Evolutionary conservation across 139 green algal species (phyloP).

Genomic region (Micromonas commoda): DNA sequence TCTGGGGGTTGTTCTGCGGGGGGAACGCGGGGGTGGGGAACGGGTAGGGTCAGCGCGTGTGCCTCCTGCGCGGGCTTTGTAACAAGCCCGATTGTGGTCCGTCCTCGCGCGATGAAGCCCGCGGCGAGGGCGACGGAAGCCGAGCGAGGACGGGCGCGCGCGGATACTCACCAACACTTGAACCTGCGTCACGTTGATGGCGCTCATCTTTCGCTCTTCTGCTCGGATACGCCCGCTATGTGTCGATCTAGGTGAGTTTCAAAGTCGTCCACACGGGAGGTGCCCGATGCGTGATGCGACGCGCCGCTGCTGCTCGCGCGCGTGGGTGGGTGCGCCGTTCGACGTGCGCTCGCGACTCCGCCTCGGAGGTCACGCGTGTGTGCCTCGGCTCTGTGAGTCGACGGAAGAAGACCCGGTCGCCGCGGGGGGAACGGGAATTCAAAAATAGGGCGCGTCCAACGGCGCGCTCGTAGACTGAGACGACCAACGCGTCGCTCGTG

Average conservation of each 20-base stretch:
- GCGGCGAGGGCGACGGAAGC: background rate
- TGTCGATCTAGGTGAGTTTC: background rate
- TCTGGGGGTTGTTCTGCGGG: conserved; percentile 65
- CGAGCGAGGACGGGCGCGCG: background rate
- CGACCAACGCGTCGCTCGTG: too few relatives aligned
- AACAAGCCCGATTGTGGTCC: background rate
- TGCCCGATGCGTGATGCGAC: too few relatives aligned
- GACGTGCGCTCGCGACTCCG: too few relatives aligned
- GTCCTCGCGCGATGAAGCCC: background rate
- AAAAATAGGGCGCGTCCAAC: too few relatives aligned
- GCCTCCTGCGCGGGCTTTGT: too few relatives aligned
- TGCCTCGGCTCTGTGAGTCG: too few relatives aligned
- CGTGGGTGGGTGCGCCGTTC: too few relatives aligned
- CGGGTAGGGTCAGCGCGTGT: background rate
- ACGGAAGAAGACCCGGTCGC: too few relatives aligned
- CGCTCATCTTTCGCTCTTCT: conserved; percentile 60
- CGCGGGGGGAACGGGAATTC: too few relatives aligned
- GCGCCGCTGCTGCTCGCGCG: too few relatives aligned
- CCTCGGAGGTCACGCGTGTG: too few relatives aligned
- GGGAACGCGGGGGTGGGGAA: background rate
- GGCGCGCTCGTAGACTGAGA: too few relatives aligned
- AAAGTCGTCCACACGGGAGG: background rate
- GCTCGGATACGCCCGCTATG: background rate
- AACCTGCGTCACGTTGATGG: conserved; percentile 76
- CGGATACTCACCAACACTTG: conserved; percentile 50